Conservation (phyloP, 306 rosid species). For the Lathyrus tuberosus region DNA sequence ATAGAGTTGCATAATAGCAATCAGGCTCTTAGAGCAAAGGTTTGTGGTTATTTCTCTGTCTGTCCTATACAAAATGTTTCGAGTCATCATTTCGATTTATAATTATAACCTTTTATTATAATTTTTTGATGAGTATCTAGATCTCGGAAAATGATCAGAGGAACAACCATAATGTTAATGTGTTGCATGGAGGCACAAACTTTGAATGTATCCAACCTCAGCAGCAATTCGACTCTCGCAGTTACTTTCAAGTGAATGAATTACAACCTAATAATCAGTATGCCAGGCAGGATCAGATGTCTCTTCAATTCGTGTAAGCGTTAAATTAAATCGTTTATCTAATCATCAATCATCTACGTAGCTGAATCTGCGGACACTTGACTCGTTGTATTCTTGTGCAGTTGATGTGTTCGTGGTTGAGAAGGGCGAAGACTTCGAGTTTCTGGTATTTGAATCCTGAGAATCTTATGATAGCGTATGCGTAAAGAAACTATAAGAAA, state of each 20-base stretch:
- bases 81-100: not conserved
- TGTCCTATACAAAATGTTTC: not conserved
- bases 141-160: conserved; percentile 68
- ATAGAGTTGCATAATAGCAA: conserved; percentile 75
- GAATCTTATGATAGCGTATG: conserved; percentile 8
- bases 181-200: conserved; percentile 50
- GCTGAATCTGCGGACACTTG: not conserved
- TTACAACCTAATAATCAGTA: conserved; percentile 70
- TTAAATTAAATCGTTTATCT: too few relatives aligned
- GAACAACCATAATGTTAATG: conserved; percentile 47
- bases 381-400: conserved; percentile 25
- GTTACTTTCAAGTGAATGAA: conserved; percentile 74
- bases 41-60: conserved; percentile 21
- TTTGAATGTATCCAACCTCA: conserved; percentile 60
- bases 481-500: conserved; percentile 34
- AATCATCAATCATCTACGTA: not conserved
- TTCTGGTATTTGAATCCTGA: conserved; percentile 30
- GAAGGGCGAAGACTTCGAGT: conserved; percentile 29
- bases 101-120: not conserved
- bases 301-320: conserved; percentile 79
- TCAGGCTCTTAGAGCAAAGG: conserved; percentile 88
- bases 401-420: conserved; percentile 34
- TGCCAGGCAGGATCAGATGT: conserved; percentile 64
- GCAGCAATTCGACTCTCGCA: conserved; percentile 58
- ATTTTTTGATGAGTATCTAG: conserved; percentile 36